phyloP scores from a whole-genome alignment of 2,329 filamentous ascomycete genomes.

The Colletotrichum zoysiae region DNA sequence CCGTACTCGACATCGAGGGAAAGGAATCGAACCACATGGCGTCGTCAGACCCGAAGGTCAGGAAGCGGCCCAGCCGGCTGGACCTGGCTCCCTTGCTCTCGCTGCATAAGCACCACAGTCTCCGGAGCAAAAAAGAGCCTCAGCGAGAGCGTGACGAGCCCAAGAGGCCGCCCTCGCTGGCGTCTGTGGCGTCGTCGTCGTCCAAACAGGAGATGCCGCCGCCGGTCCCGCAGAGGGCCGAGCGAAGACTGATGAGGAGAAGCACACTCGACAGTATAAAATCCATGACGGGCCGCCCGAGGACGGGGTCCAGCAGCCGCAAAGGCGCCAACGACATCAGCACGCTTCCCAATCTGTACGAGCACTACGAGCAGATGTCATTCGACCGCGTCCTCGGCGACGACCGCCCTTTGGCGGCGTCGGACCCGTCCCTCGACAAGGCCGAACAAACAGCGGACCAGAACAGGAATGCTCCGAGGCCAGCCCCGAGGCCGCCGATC shows the following conservation, averaged over 20 bases:
- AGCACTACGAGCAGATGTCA: slow-evolving; percentile 70
- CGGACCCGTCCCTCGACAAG: slow-evolving; percentile 6
- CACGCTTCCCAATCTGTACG: slow-evolving; percentile 65
- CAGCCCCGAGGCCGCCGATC: slow-evolving; percentile 20
- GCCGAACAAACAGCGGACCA: slow-evolving; percentile 12
- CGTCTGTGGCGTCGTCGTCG: slow-evolving; percentile 53
- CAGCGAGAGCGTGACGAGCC: slow-evolving; percentile 51
- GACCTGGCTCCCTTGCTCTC: slow-evolving; percentile 62
- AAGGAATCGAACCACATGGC: slow-evolving; percentile 40
- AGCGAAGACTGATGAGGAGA: slow-evolving; percentile 51
- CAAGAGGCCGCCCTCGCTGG: slow-evolving; percentile 57
- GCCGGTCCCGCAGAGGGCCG: slow-evolving; percentile 45
- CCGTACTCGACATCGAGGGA: slow-evolving; percentile 61
- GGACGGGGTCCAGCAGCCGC: slow-evolving; percentile 31
- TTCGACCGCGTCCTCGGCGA: slow-evolving; percentile 57
- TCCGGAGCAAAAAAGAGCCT: slow-evolving; percentile 42
- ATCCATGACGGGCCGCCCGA: slow-evolving; percentile 32
- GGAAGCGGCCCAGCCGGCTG: slow-evolving; percentile 62
- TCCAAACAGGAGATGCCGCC: slow-evolving; percentile 45
- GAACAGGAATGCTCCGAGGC: slow-evolving; percentile 13
- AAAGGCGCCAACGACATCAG: slow-evolving; percentile 45
- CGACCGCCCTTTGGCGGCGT: slow-evolving; percentile 31
- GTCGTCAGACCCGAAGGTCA: slow-evolving; percentile 51
- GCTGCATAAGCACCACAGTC: slow-evolving; percentile 46
- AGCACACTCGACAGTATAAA: slow-evolving; percentile 49